Percentiles rank a stretch among this genome's conserved stretches.
phyloP scores from a whole-genome alignment of 768 basidiomycete genomes.

The Psilocybe azurescens region DNA sequence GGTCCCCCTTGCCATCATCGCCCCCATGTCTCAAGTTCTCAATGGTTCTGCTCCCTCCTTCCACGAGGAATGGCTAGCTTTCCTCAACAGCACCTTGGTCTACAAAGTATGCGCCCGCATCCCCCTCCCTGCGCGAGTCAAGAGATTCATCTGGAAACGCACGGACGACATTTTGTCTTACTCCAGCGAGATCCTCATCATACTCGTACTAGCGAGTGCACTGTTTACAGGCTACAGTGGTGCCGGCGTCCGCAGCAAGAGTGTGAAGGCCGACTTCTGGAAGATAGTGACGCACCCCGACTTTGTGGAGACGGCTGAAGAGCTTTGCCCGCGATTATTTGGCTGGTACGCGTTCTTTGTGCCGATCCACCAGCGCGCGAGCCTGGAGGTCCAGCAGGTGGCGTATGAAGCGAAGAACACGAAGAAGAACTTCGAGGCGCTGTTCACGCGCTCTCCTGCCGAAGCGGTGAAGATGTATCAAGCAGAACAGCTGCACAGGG shows the following conservation, averaged over 20 bases:
- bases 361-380: neutral
- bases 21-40: neutral
- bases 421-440: neutral
- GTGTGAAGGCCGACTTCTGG: neutral
- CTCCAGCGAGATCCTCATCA: neutral
- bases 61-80: neutral
- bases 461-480: neutral
- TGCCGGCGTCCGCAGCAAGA: neutral
- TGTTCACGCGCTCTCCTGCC: conserved; percentile 6
- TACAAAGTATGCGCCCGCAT: neutral
- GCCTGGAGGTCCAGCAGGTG: neutral
- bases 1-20: neutral
- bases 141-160: neutral
- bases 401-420: neutral
- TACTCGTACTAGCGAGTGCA: neutral
- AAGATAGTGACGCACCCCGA: neutral
- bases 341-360: neutral
- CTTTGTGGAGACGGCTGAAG: neutral
- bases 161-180: neutral
- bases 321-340: neutral
- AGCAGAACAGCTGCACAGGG: neutral
- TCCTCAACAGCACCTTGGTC: neutral
- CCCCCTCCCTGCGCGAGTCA: neutral
- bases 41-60: too few species aligned
- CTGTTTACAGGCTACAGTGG: neutral